phyloP scores from a whole-genome alignment of 2,329 filamentous ascomycete species.

The Hirsutella thompsonii region DNA sequence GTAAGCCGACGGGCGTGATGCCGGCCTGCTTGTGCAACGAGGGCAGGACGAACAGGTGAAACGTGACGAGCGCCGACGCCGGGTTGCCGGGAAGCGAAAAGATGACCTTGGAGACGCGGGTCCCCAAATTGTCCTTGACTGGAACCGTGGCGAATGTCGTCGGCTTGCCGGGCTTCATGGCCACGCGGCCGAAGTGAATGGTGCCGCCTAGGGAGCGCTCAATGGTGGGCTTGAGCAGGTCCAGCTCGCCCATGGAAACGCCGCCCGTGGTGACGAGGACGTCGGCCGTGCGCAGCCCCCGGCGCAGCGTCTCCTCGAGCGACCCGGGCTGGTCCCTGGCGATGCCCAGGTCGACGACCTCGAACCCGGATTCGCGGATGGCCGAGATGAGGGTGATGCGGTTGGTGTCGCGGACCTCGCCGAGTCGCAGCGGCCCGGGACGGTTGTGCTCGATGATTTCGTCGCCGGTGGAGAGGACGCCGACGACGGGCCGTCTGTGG shows the following conservation, averaged over 20 bases:
- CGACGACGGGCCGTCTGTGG: conserved; percentile 66
- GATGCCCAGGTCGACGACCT: conserved; percentile 76
- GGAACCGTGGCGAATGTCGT: conserved; percentile 91
- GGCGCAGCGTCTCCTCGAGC: conserved; percentile 65
- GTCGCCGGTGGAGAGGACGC: conserved; percentile 86
- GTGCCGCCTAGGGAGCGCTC: conserved; percentile 80
- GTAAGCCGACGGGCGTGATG: conserved; percentile 52
- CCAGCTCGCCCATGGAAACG: conserved; percentile 95
- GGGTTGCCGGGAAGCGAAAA: conserved; percentile 93
- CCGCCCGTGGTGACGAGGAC: conserved; percentile 86
- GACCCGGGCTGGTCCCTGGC: conserved; percentile 59
- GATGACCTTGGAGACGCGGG: conserved; percentile 53
- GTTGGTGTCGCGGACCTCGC: conserved; percentile 91
- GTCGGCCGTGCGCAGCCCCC: conserved; percentile 61
- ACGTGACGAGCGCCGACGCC: conserved; percentile 82
- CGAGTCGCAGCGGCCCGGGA: conserved; percentile 49
- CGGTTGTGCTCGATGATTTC: conserved; percentile 72
- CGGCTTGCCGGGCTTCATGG: conserved; percentile 97
- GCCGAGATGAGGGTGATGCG: conserved; percentile 77
- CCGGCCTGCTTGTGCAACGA: conserved; percentile 69
- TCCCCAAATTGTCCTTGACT: conserved; percentile 43
- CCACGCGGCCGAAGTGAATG: conserved; percentile 90
- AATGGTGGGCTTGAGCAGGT: conserved; percentile 91
- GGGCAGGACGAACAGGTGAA: conserved; percentile 87
- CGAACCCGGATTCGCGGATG: conserved; percentile 59